Percentiles rank a stretch among this genome's conserved stretches.
phyloP scores from a whole-genome alignment of 805 yeast genomes.

The Pichia sporocuriosa region DNA sequence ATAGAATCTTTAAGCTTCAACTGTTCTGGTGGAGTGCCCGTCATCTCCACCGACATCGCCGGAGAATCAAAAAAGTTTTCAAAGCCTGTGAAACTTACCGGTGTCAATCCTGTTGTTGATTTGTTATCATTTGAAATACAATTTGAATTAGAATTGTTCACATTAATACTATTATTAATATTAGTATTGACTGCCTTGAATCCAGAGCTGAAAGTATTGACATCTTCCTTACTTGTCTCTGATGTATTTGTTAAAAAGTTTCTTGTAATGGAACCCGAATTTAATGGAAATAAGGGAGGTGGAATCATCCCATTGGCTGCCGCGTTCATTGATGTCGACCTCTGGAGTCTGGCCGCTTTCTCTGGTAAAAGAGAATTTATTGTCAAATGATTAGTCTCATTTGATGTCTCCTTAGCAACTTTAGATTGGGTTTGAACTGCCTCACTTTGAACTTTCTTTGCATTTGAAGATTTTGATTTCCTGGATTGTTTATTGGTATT shows the following conservation, averaged over 20 bases:
- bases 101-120: slow-evolving; percentile 1
- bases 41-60: neutral
- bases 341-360: neutral
- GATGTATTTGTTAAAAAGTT: neutral
- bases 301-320: slow-evolving; percentile 7
- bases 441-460: no score
- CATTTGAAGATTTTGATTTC: no score
- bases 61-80: slow-evolving; percentile 13
- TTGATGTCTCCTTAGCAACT: no score
- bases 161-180: neutral
- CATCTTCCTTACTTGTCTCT: neutral
- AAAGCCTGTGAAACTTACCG: slow-evolving; percentile 5
- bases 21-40: no score
- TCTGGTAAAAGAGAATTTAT: neutral
- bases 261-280: no score
- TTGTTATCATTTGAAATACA: neutral
- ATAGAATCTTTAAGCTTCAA: no score
- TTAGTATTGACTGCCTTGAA: neutral
- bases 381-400: no score
- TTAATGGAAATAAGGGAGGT: slow-evolving; percentile 11
- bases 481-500: no score
- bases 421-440: no score
- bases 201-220: neutral
- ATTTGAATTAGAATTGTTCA: neutral
- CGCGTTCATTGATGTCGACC: slow-evolving; percentile 5